These are phyloP conservation scores for Wakefieldia striispora DNA, from an alignment of 768 basidiomycete species.

Conservation along the genomic window DNA sequence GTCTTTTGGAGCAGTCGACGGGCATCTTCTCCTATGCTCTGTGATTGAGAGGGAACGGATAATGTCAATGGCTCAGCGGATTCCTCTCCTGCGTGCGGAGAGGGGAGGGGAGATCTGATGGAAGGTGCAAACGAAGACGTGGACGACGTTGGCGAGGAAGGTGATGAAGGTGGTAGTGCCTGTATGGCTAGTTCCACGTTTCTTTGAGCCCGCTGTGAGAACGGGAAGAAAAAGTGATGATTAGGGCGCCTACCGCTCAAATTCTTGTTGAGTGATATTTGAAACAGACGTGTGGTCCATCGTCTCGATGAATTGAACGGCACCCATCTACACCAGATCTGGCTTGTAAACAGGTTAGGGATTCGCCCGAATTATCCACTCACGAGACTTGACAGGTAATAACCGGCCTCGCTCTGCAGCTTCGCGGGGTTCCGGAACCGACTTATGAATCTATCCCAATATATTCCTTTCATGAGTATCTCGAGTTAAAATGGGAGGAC, in stretches of 20 bases:
- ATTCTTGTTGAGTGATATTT: slow-evolving; percentile 91
- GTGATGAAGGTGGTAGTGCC: slow-evolving; percentile 36
- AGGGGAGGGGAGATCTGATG: slow-evolving; percentile 34
- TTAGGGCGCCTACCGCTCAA: slow-evolving; percentile 61
- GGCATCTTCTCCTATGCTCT: slow-evolving; percentile 60
- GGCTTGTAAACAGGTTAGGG: slow-evolving; percentile 3
- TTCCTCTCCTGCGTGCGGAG: slow-evolving; percentile 79
- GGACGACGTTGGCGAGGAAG: slow-evolving; percentile 32
- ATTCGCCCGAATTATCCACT: slow-evolving; percentile 22
- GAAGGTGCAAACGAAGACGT: slow-evolving; percentile 37
- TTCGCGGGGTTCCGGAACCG: slow-evolving; percentile 89
- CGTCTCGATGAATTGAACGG: slow-evolving; percentile 95
- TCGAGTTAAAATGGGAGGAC: background rate
- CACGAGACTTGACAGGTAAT: slow-evolving; percentile 94
- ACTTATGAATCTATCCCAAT: slow-evolving; percentile 75
- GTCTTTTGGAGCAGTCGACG: slow-evolving; percentile 84
- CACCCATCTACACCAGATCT: slow-evolving; percentile 68
- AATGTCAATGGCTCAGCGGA: slow-evolving; percentile 79
- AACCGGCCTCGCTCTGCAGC: slow-evolving; percentile 92
- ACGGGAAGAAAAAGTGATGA: background rate
- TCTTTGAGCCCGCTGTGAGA: slow-evolving; percentile 22
- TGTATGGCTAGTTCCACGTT: slow-evolving; percentile 65
- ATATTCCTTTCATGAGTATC: background rate
- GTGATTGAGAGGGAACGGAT: slow-evolving; percentile 40
- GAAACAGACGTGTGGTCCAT: slow-evolving; percentile 96